Conservation (phyloP, 2,329 filamentous ascomycete species). For the Cercospora zeina region DNA sequence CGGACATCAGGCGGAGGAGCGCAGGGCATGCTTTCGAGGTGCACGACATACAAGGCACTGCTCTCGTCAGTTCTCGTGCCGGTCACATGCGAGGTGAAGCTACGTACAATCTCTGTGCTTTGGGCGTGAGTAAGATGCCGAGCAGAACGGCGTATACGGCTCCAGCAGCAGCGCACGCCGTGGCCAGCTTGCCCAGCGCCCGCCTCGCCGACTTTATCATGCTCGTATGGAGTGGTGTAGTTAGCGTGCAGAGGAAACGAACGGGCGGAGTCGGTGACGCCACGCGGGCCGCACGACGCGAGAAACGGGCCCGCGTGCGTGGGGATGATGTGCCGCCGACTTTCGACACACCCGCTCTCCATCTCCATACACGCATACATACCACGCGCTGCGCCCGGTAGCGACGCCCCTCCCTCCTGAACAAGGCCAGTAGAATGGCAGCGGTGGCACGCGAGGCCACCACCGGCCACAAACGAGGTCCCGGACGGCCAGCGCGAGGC, state of each 20-base stretch:
- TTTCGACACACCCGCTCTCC: background rate
- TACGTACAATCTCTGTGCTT: conserved; percentile 76
- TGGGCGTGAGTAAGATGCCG: conserved; percentile 57
- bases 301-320: conserved; percentile 1
- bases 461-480: conserved; percentile 34
- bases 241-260: background rate
- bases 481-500: conserved; percentile 26
- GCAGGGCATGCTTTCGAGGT: background rate
- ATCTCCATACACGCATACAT: background rate
- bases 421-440: background rate
- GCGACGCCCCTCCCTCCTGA: background rate
- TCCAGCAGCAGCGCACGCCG: conserved; percentile 27
- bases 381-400: background rate
- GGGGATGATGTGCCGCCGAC: background rate
- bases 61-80: background rate
- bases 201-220: conserved; percentile 21
- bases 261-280: background rate
- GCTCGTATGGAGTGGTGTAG: too few species aligned
- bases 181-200: conserved; percentile 22
- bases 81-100: background rate
- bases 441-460: conserved; percentile 9
- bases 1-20: conserved; percentile 4
- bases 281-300: background rate
- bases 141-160: conserved; percentile 36
- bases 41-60: conserved; percentile 9